Evolutionary conservation across 164 flowering plant genomes (phyloP).

Genomic region (Tetrastigma voinierianum): DNA sequence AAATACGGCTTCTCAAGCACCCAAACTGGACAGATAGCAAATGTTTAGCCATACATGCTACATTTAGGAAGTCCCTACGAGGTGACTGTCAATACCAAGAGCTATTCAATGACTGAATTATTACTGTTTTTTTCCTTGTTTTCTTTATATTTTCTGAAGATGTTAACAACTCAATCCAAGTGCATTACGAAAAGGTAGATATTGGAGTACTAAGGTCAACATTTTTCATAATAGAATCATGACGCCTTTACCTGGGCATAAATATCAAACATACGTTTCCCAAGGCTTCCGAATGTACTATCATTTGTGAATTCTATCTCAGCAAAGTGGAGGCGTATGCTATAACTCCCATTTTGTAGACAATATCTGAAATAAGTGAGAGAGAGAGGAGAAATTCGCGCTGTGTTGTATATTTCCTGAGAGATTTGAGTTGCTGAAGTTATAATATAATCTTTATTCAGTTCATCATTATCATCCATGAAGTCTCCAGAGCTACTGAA

Average conservation of each 20-base stretch:
- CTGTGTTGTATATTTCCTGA: slow-evolving; percentile 46
- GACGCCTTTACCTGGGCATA: slow-evolving; percentile 52
- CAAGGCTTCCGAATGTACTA: slow-evolving; percentile 52
- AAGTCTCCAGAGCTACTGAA: slow-evolving; percentile 77
- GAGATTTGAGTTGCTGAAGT: slow-evolving; percentile 28
- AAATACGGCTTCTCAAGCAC: too few species aligned
- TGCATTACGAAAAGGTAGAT: neutral
- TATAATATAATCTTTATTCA: slow-evolving; percentile 29
- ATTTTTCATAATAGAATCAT: too few species aligned
- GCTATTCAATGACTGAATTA: too few species aligned
- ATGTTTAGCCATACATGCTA: too few species aligned
- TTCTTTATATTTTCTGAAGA: neutral
- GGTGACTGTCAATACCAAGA: too few species aligned
- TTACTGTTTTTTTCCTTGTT: too few species aligned
- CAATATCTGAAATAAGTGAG: slow-evolving; percentile 60
- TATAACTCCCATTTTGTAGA: slow-evolving; percentile 54
- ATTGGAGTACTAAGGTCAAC: too few species aligned
- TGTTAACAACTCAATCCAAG: too few species aligned
- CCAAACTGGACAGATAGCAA: too few species aligned
- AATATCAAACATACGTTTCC: slow-evolving; percentile 66
- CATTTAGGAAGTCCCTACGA: too few species aligned
- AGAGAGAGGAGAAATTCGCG: slow-evolving; percentile 60
- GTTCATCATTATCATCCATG: slow-evolving; percentile 51
- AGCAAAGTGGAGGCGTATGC: slow-evolving; percentile 64
- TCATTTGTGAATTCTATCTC: slow-evolving; percentile 63